These are phyloP conservation scores for Wallacemonas collosoma DNA, from an alignment of 208 protist species.

Conservation along the genomic window DNA sequence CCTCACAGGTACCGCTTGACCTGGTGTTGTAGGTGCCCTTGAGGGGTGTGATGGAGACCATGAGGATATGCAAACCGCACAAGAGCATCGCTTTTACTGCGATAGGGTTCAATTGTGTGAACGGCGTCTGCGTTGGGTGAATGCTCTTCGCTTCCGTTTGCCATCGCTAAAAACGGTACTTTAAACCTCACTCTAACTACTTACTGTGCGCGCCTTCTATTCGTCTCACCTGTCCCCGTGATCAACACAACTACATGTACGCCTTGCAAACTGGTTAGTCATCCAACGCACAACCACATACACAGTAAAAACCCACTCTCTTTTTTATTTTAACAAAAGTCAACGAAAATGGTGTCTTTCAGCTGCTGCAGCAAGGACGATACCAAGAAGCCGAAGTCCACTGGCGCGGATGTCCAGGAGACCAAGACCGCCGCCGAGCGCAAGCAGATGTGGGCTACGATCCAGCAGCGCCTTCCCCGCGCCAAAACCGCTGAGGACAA, in stretches of 20 bases:
- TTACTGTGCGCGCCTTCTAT: not conserved
- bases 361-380: not conserved
- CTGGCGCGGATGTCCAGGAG: slow-evolving; percentile 14
- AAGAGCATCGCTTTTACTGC: no score
- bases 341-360: not conserved
- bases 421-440: slow-evolving; percentile 45
- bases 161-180: no score
- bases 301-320: not conserved
- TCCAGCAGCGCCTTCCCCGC: slow-evolving; percentile 24
- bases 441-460: slow-evolving; percentile 18
- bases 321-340: not conserved
- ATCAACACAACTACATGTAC: not conserved
- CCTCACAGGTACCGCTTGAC: no score
- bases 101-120: no score
- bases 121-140: no score
- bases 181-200: no score
- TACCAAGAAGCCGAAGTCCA: slow-evolving; percentile 18
- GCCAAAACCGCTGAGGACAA: slow-evolving; percentile 33
- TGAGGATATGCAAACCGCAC: no score
- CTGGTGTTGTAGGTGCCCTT: no score
- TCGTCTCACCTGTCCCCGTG: not conserved
- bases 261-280: not conserved
- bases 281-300: not conserved
- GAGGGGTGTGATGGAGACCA: no score
- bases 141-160: no score